phyloP scores from a whole-genome alignment of 768 basidiomycete species.

The Russula brevipes region DNA sequence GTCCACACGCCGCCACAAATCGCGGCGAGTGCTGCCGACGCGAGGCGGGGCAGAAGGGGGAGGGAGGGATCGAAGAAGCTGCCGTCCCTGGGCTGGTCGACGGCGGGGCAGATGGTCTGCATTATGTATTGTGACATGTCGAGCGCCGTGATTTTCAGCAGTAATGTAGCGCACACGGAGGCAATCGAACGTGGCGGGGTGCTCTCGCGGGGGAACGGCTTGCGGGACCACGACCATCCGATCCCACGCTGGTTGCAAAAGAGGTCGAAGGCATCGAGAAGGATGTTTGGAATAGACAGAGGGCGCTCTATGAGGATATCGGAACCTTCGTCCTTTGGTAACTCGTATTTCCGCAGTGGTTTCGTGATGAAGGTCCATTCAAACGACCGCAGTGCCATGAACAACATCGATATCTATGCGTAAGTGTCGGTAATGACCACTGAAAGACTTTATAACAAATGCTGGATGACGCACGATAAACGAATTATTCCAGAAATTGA shows the following conservation, averaged over 20 bases:
- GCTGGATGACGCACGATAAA: background rate
- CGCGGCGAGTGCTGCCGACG: background rate
- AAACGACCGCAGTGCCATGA: background rate
- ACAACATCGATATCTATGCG: background rate
- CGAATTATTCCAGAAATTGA: background rate
- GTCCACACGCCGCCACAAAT: conserved; percentile 13
- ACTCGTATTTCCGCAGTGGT: conserved; percentile 5
- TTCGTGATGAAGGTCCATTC: conserved; percentile 17
- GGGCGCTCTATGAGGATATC: conserved; percentile 1
- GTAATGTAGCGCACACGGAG: background rate
- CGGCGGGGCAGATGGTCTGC: background rate
- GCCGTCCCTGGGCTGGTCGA: conserved; percentile 2
- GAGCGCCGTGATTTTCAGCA: conserved; percentile 2
- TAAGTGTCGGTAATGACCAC: background rate
- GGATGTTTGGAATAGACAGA: conserved; percentile 4
- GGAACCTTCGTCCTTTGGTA: background rate
- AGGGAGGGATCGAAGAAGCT: conserved; percentile 7
- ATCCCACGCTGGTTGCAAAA: conserved; percentile 16
- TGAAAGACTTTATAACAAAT: background rate
- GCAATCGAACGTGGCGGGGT: background rate
- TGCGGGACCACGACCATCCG: conserved; percentile 21
- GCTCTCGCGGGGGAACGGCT: conserved; percentile 1
- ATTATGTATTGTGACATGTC: conserved; percentile 5
- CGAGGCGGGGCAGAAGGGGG: background rate
- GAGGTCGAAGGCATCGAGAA: conserved; percentile 17